Base-by-base conservation (phyloP, 768 basidiomycete genomes). In the Suillus ampliporus region DNA sequence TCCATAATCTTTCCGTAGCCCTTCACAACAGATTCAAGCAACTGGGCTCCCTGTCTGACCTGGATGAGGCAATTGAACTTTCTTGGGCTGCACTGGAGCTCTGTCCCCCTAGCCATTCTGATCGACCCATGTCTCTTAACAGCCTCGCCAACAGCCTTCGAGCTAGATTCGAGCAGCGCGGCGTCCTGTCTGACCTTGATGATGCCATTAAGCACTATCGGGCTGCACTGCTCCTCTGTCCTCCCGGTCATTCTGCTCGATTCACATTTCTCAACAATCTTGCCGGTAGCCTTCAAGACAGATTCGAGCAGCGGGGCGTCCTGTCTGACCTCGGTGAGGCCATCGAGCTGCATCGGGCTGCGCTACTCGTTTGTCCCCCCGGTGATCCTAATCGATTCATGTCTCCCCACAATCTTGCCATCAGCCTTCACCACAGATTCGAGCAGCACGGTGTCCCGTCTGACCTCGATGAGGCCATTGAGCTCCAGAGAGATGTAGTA, bases 401-500 rank as follows among this genome's bases (percentile, higher is more conserved):
- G 3, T 31, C 31, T 31, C 31, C 6, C 31, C 31, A 31, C 4
- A 31, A 31, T 31, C 57, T 61, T 51, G 71, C 62, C n/a, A 62
- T 10, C 43, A 63, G 67, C 19, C 43, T 72, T 17, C 61, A 23
- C 10, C 57, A 67, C 23, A 69, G 71, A 46, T 72, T 64, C 31
- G n/a, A 35, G 34, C 52, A 54, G 28, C 61, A 28, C n/a, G 65
- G 69, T 35, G 64, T n/a, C 19, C 64, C 46, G 44, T 13, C 26
- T 2, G 71, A 72, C 59, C 54, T 72, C 9, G 64, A 71, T 26
- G 26, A 44, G 6, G 71, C 71, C 1, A 26, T 72, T 28, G 38
- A 7, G 2, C 46, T 61, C 28, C 65, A 53, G 52, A 63, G 63
- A 46, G 59, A 65, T 15, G 64, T 67, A 26, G 63, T 72, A 34